Base-by-base conservation (phyloP, 139 green algal genomes). In the Penium margaritaceum region DNA sequence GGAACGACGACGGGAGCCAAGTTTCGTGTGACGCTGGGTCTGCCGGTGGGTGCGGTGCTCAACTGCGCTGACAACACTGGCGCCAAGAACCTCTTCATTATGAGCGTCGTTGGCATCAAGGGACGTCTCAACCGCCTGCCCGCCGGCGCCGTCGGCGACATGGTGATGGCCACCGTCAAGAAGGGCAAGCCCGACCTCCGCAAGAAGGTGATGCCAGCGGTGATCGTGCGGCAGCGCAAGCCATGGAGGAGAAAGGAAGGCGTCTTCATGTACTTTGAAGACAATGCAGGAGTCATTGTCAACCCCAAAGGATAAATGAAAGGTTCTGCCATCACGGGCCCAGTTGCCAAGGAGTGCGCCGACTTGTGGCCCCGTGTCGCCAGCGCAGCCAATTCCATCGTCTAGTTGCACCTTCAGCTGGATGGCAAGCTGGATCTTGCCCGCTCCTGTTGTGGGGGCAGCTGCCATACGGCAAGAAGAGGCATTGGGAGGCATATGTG, bases 281-380 rank as follows among this genome's bases (percentile, higher is more conserved):
- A 99, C 88, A 99, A 99, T 78, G 95, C 95, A 4, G 95, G 95
- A 38, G 94, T 98, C 34, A 99, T 99, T 75, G 93, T 98, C 60
- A 99, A 99, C 87, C 89, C 91, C 72, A 99, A 99, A 89, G 94
- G 94, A 67, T 95, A 99, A 80, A 96, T 99, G 91, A 99, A 99
- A 88, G 94, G 90, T 96, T 99, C 95, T 29, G 95, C 95, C 60
- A 98, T 99, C 84, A 96, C 93, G 30, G 95, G 95, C 37, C 95
- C 95, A 37, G 91, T 99, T 39, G 93, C 90, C 54, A 99, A 99
- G 92, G 95, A 99, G 87, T 99, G 95, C 87, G 95, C 95, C 14
- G 95, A 99, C 84, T 80, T 99, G 76, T 99, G 95, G 95, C 95
- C 95, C 15, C 89, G 95, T 88, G 96, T 99, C 70, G 95, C 95